phyloP scores from a whole-genome alignment of 768 basidiomycete species.

The Dictyophora rubrovolvata region DNA sequence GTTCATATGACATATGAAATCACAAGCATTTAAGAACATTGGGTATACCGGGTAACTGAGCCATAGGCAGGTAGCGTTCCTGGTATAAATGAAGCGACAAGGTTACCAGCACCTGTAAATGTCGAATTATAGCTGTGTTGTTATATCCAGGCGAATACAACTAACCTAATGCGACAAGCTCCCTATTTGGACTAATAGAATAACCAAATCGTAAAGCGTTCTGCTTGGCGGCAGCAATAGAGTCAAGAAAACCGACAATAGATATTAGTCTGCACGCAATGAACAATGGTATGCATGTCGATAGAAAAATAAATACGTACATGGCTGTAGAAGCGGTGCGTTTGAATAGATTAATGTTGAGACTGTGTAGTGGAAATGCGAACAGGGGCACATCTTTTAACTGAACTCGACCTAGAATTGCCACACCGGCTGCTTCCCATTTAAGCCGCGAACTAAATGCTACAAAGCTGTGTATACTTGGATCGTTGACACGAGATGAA shows the following conservation, averaged over 20 bases:
- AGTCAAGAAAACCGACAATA: slow-evolving; percentile 86
- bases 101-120: slow-evolving; percentile 53
- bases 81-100: slow-evolving; percentile 69
- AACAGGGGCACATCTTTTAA: slow-evolving; percentile 47
- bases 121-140: background rate
- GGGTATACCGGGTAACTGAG: slow-evolving; percentile 71
- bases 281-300: background rate
- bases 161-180: slow-evolving; percentile 77
- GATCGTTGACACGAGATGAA: background rate
- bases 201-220: slow-evolving; percentile 78
- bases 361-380: slow-evolving; percentile 56
- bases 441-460: slow-evolving; percentile 54
- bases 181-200: slow-evolving; percentile 86
- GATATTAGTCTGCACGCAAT: slow-evolving; percentile 48
- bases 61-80: slow-evolving; percentile 91
- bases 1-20: background rate
- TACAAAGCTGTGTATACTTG: slow-evolving; percentile 3
- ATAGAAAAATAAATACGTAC: slow-evolving; percentile 26
- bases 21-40: background rate
- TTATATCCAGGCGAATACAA: background rate
- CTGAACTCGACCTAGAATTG: slow-evolving; percentile 71
- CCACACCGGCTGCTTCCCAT: slow-evolving; percentile 75
- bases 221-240: slow-evolving; percentile 92
- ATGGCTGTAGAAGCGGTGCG: slow-evolving; percentile 80
- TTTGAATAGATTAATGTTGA: slow-evolving; percentile 54